Conservation (phyloP, 305 asterid species). For the Petunia hybrid region DNA sequence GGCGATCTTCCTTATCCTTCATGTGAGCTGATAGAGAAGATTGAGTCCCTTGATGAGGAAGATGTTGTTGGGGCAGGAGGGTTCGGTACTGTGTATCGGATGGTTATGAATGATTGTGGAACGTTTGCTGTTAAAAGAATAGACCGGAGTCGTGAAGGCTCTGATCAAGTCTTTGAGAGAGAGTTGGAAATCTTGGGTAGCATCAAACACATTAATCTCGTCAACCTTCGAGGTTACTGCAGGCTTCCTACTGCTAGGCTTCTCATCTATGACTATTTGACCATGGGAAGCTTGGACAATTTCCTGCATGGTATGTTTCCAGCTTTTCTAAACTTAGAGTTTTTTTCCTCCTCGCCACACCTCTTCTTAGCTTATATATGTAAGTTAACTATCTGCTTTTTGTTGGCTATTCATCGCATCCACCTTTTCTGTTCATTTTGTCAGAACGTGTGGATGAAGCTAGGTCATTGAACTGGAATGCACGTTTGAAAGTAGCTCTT, state of each 20-base stretch:
- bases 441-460: conserved; percentile 57
- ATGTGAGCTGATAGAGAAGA: conserved; percentile 92
- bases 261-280: conserved; percentile 88
- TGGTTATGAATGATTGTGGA: conserved; percentile 99
- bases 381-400: background rate
- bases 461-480: conserved; percentile 71
- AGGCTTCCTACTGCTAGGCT: conserved; percentile 90
- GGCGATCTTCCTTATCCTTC: conserved; percentile 99
- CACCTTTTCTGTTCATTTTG: conserved; percentile 25
- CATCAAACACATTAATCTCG: conserved; percentile 88
- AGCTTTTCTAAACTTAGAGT: background rate
- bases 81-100: conserved; percentile 90
- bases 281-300: conserved; percentile 91
- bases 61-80: conserved; percentile 98
- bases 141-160: conserved; percentile 86
- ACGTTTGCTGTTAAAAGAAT: conserved; percentile 94
- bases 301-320: conserved; percentile 76
- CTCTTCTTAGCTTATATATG: background rate
- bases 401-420: background rate
- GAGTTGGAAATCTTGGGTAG: conserved; percentile 96
- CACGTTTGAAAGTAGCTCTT: conserved; percentile 78
- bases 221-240: conserved; percentile 92
- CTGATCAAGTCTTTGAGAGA: conserved; percentile 90
- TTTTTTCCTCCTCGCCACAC: background rate
- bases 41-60: conserved; percentile 87